Conservation (phyloP, 331 rosid genomes). For the Malus hybrid region DNA sequence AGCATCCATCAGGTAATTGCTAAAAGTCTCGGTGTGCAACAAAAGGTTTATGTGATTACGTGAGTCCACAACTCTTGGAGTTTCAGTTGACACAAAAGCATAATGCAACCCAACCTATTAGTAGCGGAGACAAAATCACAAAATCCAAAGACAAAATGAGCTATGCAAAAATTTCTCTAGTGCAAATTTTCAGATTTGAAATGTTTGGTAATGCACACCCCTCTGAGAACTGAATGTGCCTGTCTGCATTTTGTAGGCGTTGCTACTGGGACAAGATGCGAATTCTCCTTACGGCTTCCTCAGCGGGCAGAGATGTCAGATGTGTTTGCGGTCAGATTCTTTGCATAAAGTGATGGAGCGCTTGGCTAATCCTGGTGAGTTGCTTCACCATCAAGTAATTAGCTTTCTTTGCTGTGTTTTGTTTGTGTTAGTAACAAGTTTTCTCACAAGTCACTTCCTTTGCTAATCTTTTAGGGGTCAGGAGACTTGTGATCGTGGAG, state of each 20-base stretch:
- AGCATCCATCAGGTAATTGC: slow-evolving; percentile 74
- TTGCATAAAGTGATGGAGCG: slow-evolving; percentile 95
- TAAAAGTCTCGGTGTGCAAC: background rate
- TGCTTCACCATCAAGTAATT: background rate
- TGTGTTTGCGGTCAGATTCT: slow-evolving; percentile 89
- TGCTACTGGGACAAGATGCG: slow-evolving; percentile 75
- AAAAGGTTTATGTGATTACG: background rate
- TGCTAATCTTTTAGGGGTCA: slow-evolving; percentile 47
- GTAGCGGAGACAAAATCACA: background rate
- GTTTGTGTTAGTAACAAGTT: background rate
- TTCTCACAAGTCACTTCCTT: background rate
- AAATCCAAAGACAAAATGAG: background rate
- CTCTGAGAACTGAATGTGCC: background rate
- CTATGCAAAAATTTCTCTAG: background rate
- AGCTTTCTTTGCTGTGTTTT: slow-evolving; percentile 1
- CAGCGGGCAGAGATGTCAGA: slow-evolving; percentile 79
- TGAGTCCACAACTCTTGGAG: background rate
- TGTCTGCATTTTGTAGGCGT: slow-evolving; percentile 41
- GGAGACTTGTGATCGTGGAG: slow-evolving; percentile 88
- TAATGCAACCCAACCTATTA: background rate
- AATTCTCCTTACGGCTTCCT: slow-evolving; percentile 35
- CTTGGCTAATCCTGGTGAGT: slow-evolving; percentile 67
- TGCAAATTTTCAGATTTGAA: background rate
- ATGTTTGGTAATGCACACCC: background rate
- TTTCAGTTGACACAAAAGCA: background rate